A percentile compares a stretch with the other conserved stretches of the same genome.
Conservation (phyloP, 805 yeast species). For the Suhomyces xylopsoci region DNA sequence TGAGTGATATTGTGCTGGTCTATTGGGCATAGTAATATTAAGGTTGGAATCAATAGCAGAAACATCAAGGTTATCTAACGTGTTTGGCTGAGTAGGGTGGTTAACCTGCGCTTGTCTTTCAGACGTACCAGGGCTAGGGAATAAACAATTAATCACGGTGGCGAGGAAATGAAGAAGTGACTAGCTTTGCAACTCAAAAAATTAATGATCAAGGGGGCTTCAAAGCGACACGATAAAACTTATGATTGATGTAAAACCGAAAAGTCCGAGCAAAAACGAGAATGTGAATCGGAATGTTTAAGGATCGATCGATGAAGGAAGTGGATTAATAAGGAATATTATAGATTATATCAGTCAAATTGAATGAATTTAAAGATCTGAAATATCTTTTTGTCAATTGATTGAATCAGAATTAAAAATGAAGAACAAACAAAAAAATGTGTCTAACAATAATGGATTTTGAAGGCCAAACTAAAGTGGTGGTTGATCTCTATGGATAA, state of each 20-base stretch:
- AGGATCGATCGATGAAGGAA: not conserved
- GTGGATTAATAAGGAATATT: not conserved
- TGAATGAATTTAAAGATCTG: not conserved
- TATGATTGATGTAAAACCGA: not conserved
- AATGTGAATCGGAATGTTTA: not conserved
- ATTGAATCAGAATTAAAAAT: not conserved
- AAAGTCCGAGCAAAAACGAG: constrained; percentile 2
- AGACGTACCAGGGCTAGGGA: constrained; percentile 3
- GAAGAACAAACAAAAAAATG: not conserved
- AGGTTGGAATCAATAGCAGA: constrained; percentile 1
- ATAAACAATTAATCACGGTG: constrained; percentile 1
- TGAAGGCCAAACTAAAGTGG: not conserved
- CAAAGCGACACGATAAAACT: not conserved
- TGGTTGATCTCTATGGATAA: not conserved
- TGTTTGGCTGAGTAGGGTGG: constrained; percentile 1
- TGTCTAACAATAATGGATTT: not conserved
- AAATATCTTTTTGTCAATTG: not conserved
- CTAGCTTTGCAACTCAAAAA: not conserved
- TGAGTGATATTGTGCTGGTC: constrained; percentile 13
- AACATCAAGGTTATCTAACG: constrained; percentile 3
- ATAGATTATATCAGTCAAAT: not conserved
- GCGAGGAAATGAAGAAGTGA: constrained; percentile 1
- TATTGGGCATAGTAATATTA: constrained; percentile 4
- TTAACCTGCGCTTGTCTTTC: not conserved
- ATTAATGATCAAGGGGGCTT: not conserved